Evolutionary conservation across 768 basidiomycete genomes (phyloP).

Genomic region (Trametes maxima): DNA sequence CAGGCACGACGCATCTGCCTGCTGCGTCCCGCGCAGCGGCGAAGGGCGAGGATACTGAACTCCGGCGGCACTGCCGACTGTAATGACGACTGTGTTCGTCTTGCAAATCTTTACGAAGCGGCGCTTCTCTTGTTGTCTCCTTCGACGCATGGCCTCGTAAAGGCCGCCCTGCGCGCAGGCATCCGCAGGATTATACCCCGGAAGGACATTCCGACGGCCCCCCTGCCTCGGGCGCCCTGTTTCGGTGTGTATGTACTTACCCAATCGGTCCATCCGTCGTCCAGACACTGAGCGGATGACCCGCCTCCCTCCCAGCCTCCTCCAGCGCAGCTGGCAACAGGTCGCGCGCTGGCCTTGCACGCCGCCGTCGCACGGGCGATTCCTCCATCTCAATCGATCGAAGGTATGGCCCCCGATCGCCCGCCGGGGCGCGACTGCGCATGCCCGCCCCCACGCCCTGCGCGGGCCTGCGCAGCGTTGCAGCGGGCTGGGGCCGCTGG

Average conservation of each 20-base stretch:
- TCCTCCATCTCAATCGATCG: not conserved
- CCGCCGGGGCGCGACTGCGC: not conserved
- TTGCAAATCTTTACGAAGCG: no score
- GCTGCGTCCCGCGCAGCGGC: no score
- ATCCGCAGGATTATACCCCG: not conserved
- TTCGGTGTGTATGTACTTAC: no score
- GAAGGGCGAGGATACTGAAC: not conserved
- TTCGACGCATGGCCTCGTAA: not conserved
- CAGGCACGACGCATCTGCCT: not conserved
- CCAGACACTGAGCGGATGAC: not conserved
- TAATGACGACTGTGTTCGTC: no score
- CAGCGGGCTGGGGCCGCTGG: not conserved
- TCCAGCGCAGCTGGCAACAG: not conserved
- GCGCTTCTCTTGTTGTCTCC: no score
- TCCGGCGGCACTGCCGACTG: not conserved
- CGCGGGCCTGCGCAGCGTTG: not conserved
- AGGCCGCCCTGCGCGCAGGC: no score
- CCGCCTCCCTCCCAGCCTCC: not conserved
- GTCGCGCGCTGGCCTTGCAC: no score
- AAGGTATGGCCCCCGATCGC: not conserved
- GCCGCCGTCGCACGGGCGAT: not conserved
- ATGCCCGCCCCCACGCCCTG: not conserved
- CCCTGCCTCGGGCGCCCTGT: not conserved
- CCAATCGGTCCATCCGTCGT: not conserved
- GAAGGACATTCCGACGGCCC: conserved; percentile 2